A percentile compares a stretch with the other conserved stretches of the same genome.
Conservation (phyloP, 768 basidiomycete species). For the Rhodocollybia butyracea region DNA sequence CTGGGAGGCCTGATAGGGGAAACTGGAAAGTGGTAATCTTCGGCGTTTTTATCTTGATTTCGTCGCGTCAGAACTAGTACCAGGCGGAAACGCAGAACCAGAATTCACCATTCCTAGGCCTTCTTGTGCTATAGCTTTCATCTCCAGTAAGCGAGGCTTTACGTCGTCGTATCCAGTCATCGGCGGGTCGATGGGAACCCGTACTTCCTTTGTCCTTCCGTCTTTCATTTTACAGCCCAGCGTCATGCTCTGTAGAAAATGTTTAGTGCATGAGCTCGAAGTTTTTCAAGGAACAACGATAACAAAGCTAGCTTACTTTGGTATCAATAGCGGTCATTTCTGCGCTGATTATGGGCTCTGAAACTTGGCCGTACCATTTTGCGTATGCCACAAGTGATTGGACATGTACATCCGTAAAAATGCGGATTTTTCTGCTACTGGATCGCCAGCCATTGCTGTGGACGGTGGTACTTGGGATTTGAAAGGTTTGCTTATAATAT, state of each 20-base stretch:
- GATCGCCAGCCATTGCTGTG: slow-evolving; percentile 54
- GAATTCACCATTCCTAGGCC: too few species aligned
- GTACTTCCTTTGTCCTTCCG: slow-evolving; percentile 42
- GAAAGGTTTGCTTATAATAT: too few species aligned
- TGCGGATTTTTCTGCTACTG: slow-evolving; percentile 71
- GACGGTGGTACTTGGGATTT: not conserved
- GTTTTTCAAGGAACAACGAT: not conserved
- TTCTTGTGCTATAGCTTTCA: too few species aligned
- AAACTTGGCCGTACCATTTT: slow-evolving; percentile 68
- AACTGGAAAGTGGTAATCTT: slow-evolving; percentile 54
- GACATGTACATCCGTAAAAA: slow-evolving; percentile 86
- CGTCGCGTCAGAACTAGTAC: not conserved
- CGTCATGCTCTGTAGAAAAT: slow-evolving; percentile 60
- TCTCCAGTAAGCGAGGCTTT: too few species aligned
- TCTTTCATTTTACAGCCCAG: slow-evolving; percentile 57
- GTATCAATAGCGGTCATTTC: slow-evolving; percentile 68
- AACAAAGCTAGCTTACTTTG: slow-evolving; percentile 39
- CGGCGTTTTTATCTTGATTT: slow-evolving; percentile 55
- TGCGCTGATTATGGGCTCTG: slow-evolving; percentile 54
- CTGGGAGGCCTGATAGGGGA: slow-evolving; percentile 26
- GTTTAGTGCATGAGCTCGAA: not conserved
- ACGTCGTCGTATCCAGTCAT: too few species aligned
- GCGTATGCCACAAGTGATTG: slow-evolving; percentile 80
- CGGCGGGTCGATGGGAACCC: too few species aligned
- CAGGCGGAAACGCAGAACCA: not conserved